These are phyloP conservation scores for Daldinia sp. DNA, from an alignment of 2,329 filamentous ascomycete species.

Conservation along the genomic window DNA sequence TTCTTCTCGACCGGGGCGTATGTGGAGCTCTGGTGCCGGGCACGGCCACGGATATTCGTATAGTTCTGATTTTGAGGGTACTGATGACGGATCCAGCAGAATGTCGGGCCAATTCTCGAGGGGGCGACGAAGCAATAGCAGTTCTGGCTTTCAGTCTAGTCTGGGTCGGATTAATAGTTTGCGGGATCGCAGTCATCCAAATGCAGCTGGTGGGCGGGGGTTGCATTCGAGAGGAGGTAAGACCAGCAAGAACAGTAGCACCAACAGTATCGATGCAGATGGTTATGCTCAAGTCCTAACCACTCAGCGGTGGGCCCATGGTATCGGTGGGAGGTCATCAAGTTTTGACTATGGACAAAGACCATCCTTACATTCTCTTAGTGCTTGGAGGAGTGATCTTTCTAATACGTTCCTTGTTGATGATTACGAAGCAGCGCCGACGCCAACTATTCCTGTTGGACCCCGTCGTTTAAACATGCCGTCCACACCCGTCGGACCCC, in stretches of 20 bases:
- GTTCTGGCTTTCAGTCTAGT: constrained; percentile 72
- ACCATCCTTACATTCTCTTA: constrained; percentile 45
- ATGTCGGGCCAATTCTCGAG: constrained; percentile 62
- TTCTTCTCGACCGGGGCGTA: constrained; percentile 41
- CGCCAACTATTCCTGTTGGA: constrained; percentile 82
- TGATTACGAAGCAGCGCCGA: constrained; percentile 83
- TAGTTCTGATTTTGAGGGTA: constrained; percentile 67
- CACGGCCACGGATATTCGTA: constrained; percentile 62
- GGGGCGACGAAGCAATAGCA: constrained; percentile 80
- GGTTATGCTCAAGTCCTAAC: constrained; percentile 66
- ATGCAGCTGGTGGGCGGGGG: constrained; percentile 50
- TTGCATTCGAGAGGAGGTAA: constrained; percentile 66
- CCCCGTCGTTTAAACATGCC: constrained; percentile 61
- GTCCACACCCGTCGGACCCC: constrained; percentile 50
- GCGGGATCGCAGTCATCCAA: constrained; percentile 56
- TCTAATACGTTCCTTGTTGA: constrained; percentile 60
- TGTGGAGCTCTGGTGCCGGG: constrained; percentile 36
- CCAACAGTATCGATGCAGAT: constrained; percentile 71
- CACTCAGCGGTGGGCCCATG: constrained; percentile 66
- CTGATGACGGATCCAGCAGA: constrained; percentile 60
- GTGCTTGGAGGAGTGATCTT: constrained; percentile 58
- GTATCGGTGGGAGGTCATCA: constrained; percentile 66
- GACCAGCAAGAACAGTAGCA: constrained; percentile 76
- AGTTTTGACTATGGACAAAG: constrained; percentile 75
- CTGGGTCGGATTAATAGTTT: constrained; percentile 70